phyloP scores from a whole-genome alignment of 805 yeast species.

The Wickerhamomyces bisporus region DNA sequence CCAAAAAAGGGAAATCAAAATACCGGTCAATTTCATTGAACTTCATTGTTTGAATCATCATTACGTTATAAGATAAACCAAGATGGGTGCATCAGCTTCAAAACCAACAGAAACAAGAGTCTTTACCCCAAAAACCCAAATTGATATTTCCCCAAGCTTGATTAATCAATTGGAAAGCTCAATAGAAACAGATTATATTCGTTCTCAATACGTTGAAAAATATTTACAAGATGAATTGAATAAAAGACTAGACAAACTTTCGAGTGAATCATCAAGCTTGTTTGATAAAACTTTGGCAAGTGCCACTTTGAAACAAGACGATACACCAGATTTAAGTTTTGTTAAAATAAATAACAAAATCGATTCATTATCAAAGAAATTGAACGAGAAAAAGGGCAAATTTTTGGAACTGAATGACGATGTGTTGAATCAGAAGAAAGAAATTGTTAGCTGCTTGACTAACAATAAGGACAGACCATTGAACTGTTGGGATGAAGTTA shows the following conservation, averaged over 20 bases:
- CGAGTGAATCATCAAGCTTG: constrained; percentile 43
- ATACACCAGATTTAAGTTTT: constrained; percentile 28
- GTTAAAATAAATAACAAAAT: constrained; percentile 37
- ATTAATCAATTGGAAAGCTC: constrained; percentile 58
- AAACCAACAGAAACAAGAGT: constrained; percentile 59
- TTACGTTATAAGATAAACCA: no score
- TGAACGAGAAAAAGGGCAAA: constrained; percentile 32
- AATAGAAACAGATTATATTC: constrained; percentile 63
- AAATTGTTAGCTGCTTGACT: constrained; percentile 52
- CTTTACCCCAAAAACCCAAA: constrained; percentile 61
- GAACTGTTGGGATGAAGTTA: constrained; percentile 80
- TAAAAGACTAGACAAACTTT: constrained; percentile 49
- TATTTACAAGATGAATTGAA: constrained; percentile 62
- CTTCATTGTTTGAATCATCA: no score
- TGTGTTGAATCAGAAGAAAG: constrained; percentile 40
- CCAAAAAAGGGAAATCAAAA: background rate
- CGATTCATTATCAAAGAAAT: constrained; percentile 29
- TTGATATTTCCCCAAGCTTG: constrained; percentile 61
- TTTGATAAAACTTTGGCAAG: constrained; percentile 46
- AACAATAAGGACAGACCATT: constrained; percentile 60
- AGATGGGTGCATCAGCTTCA: constrained; percentile 57
- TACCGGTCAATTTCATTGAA: no score
- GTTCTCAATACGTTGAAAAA: constrained; percentile 63
- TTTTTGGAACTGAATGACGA: constrained; percentile 33
- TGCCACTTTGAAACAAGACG: constrained; percentile 33